Evolutionary conservation across 805 yeast genomes (phyloP).

Genomic region (Novakomyces olei): DNA sequence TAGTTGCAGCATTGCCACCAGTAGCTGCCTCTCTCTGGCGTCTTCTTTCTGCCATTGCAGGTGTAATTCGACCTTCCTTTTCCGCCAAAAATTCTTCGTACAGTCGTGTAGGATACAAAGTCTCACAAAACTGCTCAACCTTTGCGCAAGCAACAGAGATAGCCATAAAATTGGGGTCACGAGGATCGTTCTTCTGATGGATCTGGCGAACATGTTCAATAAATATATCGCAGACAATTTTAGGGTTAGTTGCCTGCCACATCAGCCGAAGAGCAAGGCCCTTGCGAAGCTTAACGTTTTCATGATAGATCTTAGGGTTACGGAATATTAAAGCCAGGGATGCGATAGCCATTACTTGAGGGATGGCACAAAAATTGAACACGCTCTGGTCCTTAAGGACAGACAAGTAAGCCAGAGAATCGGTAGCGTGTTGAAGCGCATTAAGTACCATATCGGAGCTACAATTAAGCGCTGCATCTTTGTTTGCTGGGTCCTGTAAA

Average conservation of each 20-base stretch:
- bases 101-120: slow-evolving; percentile 10
- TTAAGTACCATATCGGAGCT: slow-evolving; percentile 60
- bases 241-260: slow-evolving; percentile 47
- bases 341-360: slow-evolving; percentile 98
- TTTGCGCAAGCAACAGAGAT: slow-evolving; percentile 73
- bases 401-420: slow-evolving; percentile 53
- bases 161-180: slow-evolving; percentile 67
- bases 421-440: slow-evolving; percentile 55
- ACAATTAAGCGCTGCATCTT: slow-evolving; percentile 43
- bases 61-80: background rate
- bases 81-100: slow-evolving; percentile 3
- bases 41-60: background rate
- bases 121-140: slow-evolving; percentile 68
- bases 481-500: slow-evolving; percentile 29
- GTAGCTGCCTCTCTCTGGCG: background rate
- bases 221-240: slow-evolving; percentile 58
- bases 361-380: slow-evolving; percentile 87
- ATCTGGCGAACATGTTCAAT: slow-evolving; percentile 49
- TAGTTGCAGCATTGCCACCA: too few species aligned
- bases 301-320: slow-evolving; percentile 48
- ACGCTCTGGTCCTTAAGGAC: slow-evolving; percentile 57
- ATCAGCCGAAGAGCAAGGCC: slow-evolving; percentile 57
- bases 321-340: slow-evolving; percentile 69
- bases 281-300: slow-evolving; percentile 69
- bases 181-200: slow-evolving; percentile 55